These are phyloP conservation scores for Cytidiella melzeri DNA, from an alignment of 768 basidiomycete genomes.

Conservation along the genomic window DNA sequence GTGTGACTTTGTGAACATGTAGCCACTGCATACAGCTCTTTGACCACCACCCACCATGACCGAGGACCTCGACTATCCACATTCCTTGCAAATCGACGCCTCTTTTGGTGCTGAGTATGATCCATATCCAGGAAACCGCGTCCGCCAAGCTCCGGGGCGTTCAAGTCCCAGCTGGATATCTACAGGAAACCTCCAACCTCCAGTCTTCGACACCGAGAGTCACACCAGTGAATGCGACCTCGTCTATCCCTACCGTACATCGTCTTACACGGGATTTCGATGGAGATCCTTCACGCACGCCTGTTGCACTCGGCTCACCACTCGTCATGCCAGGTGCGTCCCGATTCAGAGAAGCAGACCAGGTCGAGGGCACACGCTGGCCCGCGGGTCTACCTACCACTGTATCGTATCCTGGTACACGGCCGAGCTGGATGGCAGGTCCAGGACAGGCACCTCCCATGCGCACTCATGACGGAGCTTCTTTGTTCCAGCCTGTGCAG, in stretches of 20 bases:
- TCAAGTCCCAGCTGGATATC: not conserved
- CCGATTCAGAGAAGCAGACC: conserved; percentile 5
- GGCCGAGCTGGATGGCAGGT: conserved; percentile 1
- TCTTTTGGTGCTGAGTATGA: conserved; percentile 6
- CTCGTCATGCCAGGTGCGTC: conserved; percentile 2
- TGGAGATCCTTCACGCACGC: not conserved
- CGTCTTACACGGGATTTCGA: not conserved
- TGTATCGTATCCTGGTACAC: conserved; percentile 10
- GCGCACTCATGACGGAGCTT: not conserved
- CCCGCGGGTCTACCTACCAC: conserved; percentile 5
- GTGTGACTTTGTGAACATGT: not conserved
- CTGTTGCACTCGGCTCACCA: not conserved
- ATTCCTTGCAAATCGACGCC: conserved; percentile 1
- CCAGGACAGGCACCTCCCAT: not conserved
- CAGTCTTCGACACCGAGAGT: not conserved
- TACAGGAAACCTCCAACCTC: not conserved
- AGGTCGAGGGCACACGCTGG: not conserved
- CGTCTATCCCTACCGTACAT: conserved; percentile 3
- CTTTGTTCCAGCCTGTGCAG: conserved; percentile 1
- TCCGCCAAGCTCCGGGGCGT: not conserved
- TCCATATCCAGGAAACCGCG: conserved; percentile 3
- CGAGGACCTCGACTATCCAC: conserved; percentile 5
- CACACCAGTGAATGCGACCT: not conserved
- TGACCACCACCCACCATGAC: conserved; percentile 8
- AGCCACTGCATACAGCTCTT: not conserved